These are phyloP conservation scores for Pichia eremophila DNA, from an alignment of 805 yeast species.

Conservation along the genomic window DNA sequence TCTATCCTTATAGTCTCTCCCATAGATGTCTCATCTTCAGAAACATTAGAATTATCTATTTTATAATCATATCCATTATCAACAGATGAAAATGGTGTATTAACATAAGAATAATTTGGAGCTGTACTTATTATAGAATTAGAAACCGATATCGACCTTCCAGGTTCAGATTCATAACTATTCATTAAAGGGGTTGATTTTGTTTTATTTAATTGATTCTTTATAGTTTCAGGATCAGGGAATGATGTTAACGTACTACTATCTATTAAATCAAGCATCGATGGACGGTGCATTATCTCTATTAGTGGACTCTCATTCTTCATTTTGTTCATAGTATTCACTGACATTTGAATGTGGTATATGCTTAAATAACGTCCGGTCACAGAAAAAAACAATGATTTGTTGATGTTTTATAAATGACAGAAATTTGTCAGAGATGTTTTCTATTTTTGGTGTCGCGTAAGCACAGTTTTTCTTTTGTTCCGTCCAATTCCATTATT, in stretches of 20 bases:
- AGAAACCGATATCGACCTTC: neutral
- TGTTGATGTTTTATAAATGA: too few species aligned
- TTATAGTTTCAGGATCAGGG: neutral
- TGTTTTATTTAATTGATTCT: neutral
- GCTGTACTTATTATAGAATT: neutral
- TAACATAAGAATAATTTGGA: neutral
- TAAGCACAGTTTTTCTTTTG: too few species aligned
- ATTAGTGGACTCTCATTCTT: too few species aligned
- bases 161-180: neutral
- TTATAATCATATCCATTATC: conserved; percentile 5
- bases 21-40: neutral
- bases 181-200: neutral
- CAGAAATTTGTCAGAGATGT: too few species aligned
- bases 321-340: too few species aligned
- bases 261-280: conserved; percentile 2
- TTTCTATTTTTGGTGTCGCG: too few species aligned
- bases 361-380: neutral
- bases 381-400: too few species aligned
- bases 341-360: too few species aligned
- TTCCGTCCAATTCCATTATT: too few species aligned
- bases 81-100: conserved; percentile 3
- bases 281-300: neutral
- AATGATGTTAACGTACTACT: conserved; percentile 3
- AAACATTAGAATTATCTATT: neutral
- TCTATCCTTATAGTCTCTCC: neutral